A percentile compares a stretch with the other conserved stretches of the same genome.
Evolutionary conservation across 1,284 basidiomycete genomes (phyloP).

Genomic region (Cutaneotrichosporon sp.): DNA sequence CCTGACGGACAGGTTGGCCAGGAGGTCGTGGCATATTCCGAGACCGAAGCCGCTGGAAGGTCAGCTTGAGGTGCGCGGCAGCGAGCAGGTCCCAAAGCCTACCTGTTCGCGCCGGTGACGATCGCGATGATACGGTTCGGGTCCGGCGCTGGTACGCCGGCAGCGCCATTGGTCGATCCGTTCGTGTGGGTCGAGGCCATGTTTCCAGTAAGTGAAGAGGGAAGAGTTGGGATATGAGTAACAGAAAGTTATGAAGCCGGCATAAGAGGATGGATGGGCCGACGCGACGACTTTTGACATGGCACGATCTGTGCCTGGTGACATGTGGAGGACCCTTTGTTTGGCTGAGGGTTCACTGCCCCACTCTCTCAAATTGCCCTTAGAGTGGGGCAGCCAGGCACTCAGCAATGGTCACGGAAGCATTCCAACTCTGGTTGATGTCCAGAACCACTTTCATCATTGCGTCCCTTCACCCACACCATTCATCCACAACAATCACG

Average conservation of each 20-base stretch:
- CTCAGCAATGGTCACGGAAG: too few species aligned
- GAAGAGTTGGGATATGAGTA: too few species aligned
- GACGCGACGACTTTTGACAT: neutral
- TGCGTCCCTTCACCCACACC: neutral
- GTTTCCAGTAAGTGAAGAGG: neutral
- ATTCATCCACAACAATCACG: neutral
- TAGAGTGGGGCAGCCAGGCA: too few species aligned
- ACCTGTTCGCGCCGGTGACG: conserved; percentile 68
- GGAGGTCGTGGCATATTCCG: conserved; percentile 74
- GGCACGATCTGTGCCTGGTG: conserved; percentile 1
- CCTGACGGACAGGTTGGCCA: conserved; percentile 59
- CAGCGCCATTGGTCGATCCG: neutral
- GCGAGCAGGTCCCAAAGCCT: conserved; percentile 19
- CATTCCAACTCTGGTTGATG: too few species aligned
- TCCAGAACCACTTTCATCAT: neutral
- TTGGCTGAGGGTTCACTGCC: too few species aligned
- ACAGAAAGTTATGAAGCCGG: too few species aligned
- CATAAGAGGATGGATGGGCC: neutral
- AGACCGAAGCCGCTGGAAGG: conserved; percentile 69
- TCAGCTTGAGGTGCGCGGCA: neutral
- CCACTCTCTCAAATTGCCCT: too few species aligned
- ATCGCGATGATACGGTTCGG: conserved; percentile 51
- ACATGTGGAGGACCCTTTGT: too few species aligned
- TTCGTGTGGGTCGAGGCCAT: neutral
- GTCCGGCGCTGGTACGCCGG: neutral